Conservation (phyloP, 148 eudicot species). For the Fagopyrum tataricum region DNA sequence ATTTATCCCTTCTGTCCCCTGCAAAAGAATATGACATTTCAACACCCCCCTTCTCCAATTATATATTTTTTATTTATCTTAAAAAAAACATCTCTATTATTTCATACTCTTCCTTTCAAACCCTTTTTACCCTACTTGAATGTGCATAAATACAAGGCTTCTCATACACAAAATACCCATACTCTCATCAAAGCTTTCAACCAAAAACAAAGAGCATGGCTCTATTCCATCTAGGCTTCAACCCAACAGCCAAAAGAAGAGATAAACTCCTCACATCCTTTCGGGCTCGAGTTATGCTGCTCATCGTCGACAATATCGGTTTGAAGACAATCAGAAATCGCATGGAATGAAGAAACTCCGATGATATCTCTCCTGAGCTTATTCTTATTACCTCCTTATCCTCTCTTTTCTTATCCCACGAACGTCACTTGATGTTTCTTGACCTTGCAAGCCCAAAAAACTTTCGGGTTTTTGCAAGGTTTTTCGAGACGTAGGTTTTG, state of each 20-base stretch:
- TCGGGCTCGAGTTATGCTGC: not conserved
- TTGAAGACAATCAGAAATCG: not conserved
- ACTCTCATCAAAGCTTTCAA: constrained; percentile 3
- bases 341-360: constrained; percentile 24
- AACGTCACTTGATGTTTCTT: constrained; percentile 47
- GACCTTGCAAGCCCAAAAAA: constrained; percentile 68
- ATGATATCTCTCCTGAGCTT: constrained; percentile 78
- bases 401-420: constrained; percentile 11
- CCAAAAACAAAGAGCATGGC: constrained; percentile 5
- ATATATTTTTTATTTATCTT: constrained; percentile 19
- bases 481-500: not conserved
- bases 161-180: not conserved
- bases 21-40: constrained; percentile 52
- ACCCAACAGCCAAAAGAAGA: constrained; percentile 22
- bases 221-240: constrained; percentile 21
- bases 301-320: not conserved
- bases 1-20: constrained; percentile 42
- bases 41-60: constrained; percentile 29
- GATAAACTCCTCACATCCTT: constrained; percentile 1
- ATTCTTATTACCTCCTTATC: constrained; percentile 22
- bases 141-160: constrained; percentile 20
- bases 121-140: constrained; percentile 2
- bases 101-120: not conserved
- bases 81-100: not conserved
- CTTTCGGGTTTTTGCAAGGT: not conserved